Conservation (phyloP, 1,284 basidiomycete species). For the Ustilago vetiveriae region DNA sequence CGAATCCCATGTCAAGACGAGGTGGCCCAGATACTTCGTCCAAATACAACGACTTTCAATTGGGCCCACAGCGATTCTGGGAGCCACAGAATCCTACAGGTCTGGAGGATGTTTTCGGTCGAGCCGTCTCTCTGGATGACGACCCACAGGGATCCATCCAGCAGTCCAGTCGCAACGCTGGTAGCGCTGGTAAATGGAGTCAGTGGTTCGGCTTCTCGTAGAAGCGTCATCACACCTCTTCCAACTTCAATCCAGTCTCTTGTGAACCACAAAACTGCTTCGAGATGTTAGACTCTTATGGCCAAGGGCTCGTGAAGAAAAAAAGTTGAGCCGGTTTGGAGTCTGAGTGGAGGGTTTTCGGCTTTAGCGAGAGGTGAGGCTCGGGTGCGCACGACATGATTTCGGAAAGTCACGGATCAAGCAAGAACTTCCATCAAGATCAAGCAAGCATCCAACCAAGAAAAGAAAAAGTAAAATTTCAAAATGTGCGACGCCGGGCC, state of each 20-base stretch:
- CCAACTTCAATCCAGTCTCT: too few species aligned
- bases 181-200: constrained; percentile 22
- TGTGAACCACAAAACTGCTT: too few species aligned
- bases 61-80: constrained; percentile 56
- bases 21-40: constrained; percentile 1
- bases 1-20: not conserved
- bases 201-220: constrained; percentile 40
- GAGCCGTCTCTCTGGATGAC: constrained; percentile 35
- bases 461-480: too few species aligned
- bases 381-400: not conserved
- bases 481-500: too few species aligned
- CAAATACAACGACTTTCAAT: constrained; percentile 26
- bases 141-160: not conserved
- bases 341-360: constrained; percentile 14
- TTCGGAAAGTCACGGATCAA: constrained; percentile 39
- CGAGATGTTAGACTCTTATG: not conserved
- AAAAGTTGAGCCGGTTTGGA: not conserved
- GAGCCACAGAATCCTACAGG: constrained; percentile 52
- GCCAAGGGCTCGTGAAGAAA: too few species aligned
- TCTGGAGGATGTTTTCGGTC: constrained; percentile 56
- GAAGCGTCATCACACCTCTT: not conserved
- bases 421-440: not conserved
- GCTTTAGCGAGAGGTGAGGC: constrained; percentile 10
- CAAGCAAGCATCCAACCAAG: too few species aligned
- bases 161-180: not conserved